Evolutionary conservation across 208 protist genomes (phyloP).

Genomic region (Trichomonas tenax): DNA sequence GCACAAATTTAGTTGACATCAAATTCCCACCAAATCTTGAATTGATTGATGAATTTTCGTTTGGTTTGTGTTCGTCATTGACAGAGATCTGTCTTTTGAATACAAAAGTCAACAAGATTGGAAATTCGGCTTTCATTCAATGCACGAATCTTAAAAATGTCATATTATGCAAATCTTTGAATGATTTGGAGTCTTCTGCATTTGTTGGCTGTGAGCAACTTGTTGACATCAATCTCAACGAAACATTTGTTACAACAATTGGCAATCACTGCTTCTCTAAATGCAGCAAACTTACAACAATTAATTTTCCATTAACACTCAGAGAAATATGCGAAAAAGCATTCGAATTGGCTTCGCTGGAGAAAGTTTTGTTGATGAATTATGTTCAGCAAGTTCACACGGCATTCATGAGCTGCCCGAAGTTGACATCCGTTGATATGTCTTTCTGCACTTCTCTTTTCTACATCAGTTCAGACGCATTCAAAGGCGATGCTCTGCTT

Average conservation of each 20-base stretch:
- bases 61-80: neutral
- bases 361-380: neutral
- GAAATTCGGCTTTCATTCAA: neutral
- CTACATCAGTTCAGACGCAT: neutral
- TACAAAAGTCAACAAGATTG: neutral
- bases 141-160: neutral
- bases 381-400: neutral
- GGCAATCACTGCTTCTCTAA: neutral
- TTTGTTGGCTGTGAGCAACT: neutral
- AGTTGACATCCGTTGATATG: neutral
- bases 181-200: neutral
- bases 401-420: neutral
- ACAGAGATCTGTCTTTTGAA: neutral
- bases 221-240: neutral
- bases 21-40: neutral
- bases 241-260: neutral
- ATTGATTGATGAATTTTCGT: neutral
- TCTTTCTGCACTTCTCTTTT: neutral
- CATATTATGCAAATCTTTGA: neutral
- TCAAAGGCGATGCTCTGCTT: neutral
- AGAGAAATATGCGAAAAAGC: neutral
- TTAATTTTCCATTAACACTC: neutral
- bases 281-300: neutral
- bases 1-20: neutral
- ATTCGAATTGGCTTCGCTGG: neutral